phyloP scores from a whole-genome alignment of 805 yeast species.

The Candida vaughaniae region DNA sequence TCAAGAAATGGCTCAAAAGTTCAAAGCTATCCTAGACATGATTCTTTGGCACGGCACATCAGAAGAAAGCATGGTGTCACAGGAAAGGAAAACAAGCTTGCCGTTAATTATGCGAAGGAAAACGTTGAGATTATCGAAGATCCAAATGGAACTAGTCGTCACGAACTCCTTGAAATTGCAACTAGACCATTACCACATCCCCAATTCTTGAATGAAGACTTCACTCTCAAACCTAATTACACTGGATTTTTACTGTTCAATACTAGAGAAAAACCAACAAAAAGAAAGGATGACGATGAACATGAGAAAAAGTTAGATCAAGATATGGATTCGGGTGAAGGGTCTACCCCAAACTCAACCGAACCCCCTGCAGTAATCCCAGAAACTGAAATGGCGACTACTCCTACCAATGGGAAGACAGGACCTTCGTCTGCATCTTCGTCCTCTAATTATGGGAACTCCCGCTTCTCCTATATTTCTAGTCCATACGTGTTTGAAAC shows the following conservation, averaged over 20 bases:
- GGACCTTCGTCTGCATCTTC: too few species aligned
- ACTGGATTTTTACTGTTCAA: slow-evolving; percentile 32
- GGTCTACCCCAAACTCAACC: neutral
- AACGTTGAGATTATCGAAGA: slow-evolving; percentile 40
- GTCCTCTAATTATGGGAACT: too few species aligned
- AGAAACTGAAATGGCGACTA: neutral
- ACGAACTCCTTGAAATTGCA: slow-evolving; percentile 12
- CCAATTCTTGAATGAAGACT: slow-evolving; percentile 28
- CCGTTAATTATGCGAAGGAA: slow-evolving; percentile 44
- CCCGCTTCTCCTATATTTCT: too few species aligned
- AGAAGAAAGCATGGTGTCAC: slow-evolving; percentile 44
- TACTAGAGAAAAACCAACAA: slow-evolving; percentile 12
- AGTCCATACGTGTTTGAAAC: too few species aligned
- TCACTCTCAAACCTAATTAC: slow-evolving; percentile 26
- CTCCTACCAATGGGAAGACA: too few species aligned
- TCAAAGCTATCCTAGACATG: slow-evolving; percentile 45
- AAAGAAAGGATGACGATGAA: neutral
- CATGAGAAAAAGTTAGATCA: neutral
- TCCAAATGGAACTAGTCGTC: slow-evolving; percentile 11
- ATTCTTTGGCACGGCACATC: slow-evolving; percentile 43
- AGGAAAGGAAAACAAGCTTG: slow-evolving; percentile 44
- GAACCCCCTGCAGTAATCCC: neutral
- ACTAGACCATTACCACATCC: slow-evolving; percentile 30
- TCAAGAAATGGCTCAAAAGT: slow-evolving; percentile 31
- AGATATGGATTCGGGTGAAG: neutral